Base-by-base conservation (phyloP, 202 grass and related monocot genomes). In the Bolboschoenoplectus hybrid region DNA sequence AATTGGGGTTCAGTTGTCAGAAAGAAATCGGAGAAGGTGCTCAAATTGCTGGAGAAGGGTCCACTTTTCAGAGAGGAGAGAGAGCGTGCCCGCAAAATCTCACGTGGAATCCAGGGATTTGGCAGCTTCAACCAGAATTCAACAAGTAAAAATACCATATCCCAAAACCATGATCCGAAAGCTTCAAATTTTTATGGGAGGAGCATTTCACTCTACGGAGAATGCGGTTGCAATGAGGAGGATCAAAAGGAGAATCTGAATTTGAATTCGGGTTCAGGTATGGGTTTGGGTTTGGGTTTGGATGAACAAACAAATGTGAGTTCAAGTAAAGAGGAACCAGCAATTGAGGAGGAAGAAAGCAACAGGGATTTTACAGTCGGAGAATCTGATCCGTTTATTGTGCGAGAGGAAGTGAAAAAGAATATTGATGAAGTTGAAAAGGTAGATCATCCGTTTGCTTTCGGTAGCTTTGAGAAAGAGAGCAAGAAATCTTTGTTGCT, bases 41-140 rank as follows among this genome's bases (percentile, higher is more conserved):
- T 98, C 64, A 94, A 80, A 88, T 88, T 96, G 89, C 88, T 96
- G 50, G 93, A 94, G 80, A 92, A 90, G 2, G 91, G 97, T 0
- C 87, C 90, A 43, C 87, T 92, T 86, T 89, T 96, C 80, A 92
- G 91, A 86, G 97, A 94, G 76, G 93, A 98, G 85, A 89, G 93
- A 17, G 90, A 98, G 16, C 66, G 85, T 16, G 91, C 91, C 43
- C 82, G 89, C 81, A 92, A 94, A 85, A 88, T 98, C 49, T 87
- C 91, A 67, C 86, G 47, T 45, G 89, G 91, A 87, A 98, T 98
- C 63, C 94, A 89, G 67, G 97, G 93, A 7, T 98, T 98, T 77
- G 97, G 93, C 39, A 94, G 97, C 87, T 94, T 94, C 82, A 94
- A 91, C 85, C 65, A 67, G 16, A 81, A 51, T 74, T 64, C 63